Base-by-base conservation (phyloP, 192 early-diverging fungal genomes). In the Entrophospora sp. region DNA sequence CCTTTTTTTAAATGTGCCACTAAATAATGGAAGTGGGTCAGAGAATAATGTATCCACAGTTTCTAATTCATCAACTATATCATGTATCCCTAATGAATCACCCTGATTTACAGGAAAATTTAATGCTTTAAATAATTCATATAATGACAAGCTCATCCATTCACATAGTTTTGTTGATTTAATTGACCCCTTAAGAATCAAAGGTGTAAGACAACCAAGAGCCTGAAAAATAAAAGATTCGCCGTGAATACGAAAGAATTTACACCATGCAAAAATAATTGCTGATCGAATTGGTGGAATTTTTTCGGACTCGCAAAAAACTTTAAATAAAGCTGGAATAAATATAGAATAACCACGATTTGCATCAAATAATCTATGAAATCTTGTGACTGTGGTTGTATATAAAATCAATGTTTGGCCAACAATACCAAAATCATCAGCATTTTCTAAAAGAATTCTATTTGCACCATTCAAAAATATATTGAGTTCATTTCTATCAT, bases 141-240 rank as follows among this genome's bases (percentile, higher is more conserved):
- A 79, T 0, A 84, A 52, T 8, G 72, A 70, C 18, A 68, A 71
- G 2, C 60, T 18, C 75, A 84, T 79, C 64, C 76, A 77, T 14
- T 49, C 36, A 0, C 75, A 75, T 1, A 77, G 58, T 9, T 61
- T 66, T 0, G 34, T 28, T 6, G 76, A 75, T 70, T 77, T 73
- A 20, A 59, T 38, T 28, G 64, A 69, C 0, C 68, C 77, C 4
- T 61, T 73, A 0, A 84, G 71, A 25, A 81, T 78, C 35, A 79
- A 18, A 4, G 82, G 82, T 2, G 75, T 74, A 5, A 84, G 61
- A 25, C 68, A 68, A 8, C 82, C 82, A 14, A 84, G 57, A 60
- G 76, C 74, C 66, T 84, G 82, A 37, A 84, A 77, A 4, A 84
- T 65, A 63, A 84, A 84, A 1, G 82, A 69, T 53, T 84, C 82